Base-by-base conservation (phyloP, 345 rosid species). In the Mangifera indica region DNA sequence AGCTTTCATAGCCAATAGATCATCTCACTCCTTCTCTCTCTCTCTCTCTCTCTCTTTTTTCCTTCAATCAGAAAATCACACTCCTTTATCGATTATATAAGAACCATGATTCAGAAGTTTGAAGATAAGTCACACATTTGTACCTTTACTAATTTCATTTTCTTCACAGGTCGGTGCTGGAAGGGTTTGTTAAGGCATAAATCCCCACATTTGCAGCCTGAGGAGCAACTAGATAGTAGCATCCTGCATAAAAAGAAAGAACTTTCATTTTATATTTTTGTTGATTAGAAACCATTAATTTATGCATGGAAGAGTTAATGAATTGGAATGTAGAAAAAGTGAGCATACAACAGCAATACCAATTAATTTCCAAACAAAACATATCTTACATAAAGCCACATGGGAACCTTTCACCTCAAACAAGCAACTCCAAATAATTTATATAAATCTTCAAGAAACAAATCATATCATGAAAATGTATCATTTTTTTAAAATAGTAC, bases 181-280 rank as follows among this genome's bases (percentile, higher is more conserved):
- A 96, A 96, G 61, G 99, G 96, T 79, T 92, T 96, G 65, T 93
- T 96, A 71, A 77, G 81, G 82, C 99, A 96, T 68, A 82, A 80
- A 68, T 73, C 78, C 72, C 95, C 97, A 81, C 99, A 96, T 64
- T 84, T 91, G 83, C 99, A 96, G 57, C 93, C 90, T 3, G 97
- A 88, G 29, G 98, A 96, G 84, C 99, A 96, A 79, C 89, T 88
- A 75, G 99, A 93, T 44, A 89, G 79, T 61, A 96, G 83, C 99
- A 93, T 89, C 87, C 99, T 96, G 79, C 68, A 82, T 58, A 74
- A 63, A 51, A 21, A 76, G 56, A 72, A 26, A 17, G 10, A 60
- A 60, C 10, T 40, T 18, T 37, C 18, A 13, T 32, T 60, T 60
- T 9, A 18, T 56, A 75, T 22, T 15, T 63, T 57, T 48, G 18